Percentiles rank a stretch among this genome's conserved stretches.
Conservation (phyloP, 2,329 filamentous ascomycete genomes). For the Fusarium papillatum region DNA sequence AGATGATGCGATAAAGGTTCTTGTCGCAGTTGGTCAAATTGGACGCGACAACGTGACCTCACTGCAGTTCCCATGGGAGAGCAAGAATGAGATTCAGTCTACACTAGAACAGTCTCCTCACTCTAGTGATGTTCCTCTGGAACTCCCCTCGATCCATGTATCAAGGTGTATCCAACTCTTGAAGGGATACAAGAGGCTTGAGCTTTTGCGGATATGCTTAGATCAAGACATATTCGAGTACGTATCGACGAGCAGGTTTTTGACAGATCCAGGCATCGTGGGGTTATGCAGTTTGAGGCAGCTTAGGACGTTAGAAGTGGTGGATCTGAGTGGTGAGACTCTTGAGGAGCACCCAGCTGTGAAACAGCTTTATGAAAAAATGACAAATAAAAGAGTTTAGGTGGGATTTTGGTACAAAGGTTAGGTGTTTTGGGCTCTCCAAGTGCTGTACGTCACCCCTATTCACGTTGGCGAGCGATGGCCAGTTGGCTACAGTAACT, state of each 20-base stretch:
- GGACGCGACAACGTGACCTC: constrained; percentile 21
- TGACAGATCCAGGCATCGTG: constrained; percentile 12
- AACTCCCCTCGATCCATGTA: constrained; percentile 10
- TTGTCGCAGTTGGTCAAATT: constrained; percentile 16
- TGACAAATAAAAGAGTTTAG: background rate
- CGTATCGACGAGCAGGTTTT: constrained; percentile 1
- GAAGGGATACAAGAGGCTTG: constrained; percentile 10
- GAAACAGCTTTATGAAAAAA: background rate
- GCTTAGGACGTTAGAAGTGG: background rate
- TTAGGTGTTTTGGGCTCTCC: background rate
- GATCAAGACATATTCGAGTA: background rate
- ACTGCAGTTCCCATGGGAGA: constrained; percentile 17
- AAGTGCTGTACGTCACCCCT: too few relatives aligned
- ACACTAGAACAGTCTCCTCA: background rate
- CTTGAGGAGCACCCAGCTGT: background rate
- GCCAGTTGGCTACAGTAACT: too few relatives aligned
- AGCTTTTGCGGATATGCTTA: constrained; percentile 1
- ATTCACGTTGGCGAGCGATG: too few relatives aligned
- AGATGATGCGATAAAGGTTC: constrained; percentile 13
- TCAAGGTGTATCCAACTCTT: constrained; percentile 15
- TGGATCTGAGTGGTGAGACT: background rate
- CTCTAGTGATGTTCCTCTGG: background rate
- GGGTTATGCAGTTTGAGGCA: background rate
- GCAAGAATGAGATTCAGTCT: constrained; percentile 1
- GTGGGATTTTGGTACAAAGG: background rate